phyloP scores from a whole-genome alignment of 768 basidiomycete species.

The Pleurotus citrinopileatus region DNA sequence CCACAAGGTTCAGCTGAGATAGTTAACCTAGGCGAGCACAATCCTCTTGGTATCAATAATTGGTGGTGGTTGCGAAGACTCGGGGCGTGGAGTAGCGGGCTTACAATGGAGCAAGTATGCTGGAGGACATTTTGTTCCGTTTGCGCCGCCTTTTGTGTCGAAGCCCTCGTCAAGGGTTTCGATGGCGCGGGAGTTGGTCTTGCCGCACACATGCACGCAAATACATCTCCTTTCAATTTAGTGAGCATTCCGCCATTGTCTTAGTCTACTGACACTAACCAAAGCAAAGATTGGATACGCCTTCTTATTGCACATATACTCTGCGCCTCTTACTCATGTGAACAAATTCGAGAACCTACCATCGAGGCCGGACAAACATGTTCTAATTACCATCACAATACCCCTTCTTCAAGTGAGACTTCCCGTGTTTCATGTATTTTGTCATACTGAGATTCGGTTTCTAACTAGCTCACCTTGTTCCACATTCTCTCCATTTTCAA shows the following conservation, averaged over 20 bases:
- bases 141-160: conserved; percentile 61
- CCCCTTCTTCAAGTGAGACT: conserved; percentile 66
- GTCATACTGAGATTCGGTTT: background rate
- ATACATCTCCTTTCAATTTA: conserved; percentile 67
- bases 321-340: conserved; percentile 58
- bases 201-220: conserved; percentile 37
- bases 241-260: conserved; percentile 35
- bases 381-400: conserved; percentile 67
- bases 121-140: conserved; percentile 74
- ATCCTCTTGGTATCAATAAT: conserved; percentile 10
- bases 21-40: conserved; percentile 23
- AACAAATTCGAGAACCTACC: conserved; percentile 41
- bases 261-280: conserved; percentile 6
- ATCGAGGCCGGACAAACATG: conserved; percentile 70
- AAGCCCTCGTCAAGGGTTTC: conserved; percentile 63
- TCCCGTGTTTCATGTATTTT: background rate
- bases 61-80: conserved; percentile 29
- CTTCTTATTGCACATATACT: conserved; percentile 73
- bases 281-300: conserved; percentile 65
- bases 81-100: conserved; percentile 41
- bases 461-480: conserved; percentile 51
- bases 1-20: background rate
- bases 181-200: conserved; percentile 52
- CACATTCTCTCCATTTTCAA: conserved; percentile 67
- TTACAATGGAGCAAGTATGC: conserved; percentile 62